These are phyloP conservation scores for Ogataea nitratoaversa DNA, from an alignment of 805 yeast genomes.

Conservation along the genomic window DNA sequence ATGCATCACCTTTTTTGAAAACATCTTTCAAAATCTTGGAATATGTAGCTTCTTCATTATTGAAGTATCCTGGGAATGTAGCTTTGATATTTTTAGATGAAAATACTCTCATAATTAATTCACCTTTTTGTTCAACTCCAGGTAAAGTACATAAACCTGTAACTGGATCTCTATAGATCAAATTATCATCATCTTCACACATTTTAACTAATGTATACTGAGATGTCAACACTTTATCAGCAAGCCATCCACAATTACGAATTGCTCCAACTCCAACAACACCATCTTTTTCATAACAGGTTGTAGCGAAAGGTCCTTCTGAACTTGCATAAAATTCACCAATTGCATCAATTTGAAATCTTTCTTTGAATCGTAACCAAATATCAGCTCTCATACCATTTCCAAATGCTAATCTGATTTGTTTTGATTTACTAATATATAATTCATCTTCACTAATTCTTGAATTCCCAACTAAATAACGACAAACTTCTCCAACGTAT, in stretches of 20 bases:
- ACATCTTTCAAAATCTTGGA: slow-evolving; percentile 73
- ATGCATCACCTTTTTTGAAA: slow-evolving; percentile 82
- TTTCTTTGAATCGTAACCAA: slow-evolving; percentile 73
- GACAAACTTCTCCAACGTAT: slow-evolving; percentile 92
- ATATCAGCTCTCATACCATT: slow-evolving; percentile 88
- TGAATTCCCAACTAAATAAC: slow-evolving; percentile 68
- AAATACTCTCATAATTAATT: slow-evolving; percentile 71
- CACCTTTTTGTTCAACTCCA: slow-evolving; percentile 70
- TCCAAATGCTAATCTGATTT: slow-evolving; percentile 72
- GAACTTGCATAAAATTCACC: slow-evolving; percentile 95
- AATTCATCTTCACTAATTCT: slow-evolving; percentile 20
- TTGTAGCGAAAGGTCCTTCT: slow-evolving; percentile 86
- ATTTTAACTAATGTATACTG: slow-evolving; percentile 64
- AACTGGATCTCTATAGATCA: slow-evolving; percentile 62
- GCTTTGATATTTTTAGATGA: slow-evolving; percentile 58
- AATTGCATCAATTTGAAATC: slow-evolving; percentile 69
- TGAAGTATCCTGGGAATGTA: slow-evolving; percentile 86
- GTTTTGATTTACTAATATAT: slow-evolving; percentile 15
- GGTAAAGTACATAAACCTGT: slow-evolving; percentile 61
- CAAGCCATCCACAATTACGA: slow-evolving; percentile 74
- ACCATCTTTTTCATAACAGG: slow-evolving; percentile 57
- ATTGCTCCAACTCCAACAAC: slow-evolving; percentile 80
- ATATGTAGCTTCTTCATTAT: slow-evolving; percentile 73
- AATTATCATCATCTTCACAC: slow-evolving; percentile 75
- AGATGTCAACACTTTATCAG: slow-evolving; percentile 48